Conservation (phyloP, 2,329 filamentous ascomycete species). For the Diplodia corticola region DNA sequence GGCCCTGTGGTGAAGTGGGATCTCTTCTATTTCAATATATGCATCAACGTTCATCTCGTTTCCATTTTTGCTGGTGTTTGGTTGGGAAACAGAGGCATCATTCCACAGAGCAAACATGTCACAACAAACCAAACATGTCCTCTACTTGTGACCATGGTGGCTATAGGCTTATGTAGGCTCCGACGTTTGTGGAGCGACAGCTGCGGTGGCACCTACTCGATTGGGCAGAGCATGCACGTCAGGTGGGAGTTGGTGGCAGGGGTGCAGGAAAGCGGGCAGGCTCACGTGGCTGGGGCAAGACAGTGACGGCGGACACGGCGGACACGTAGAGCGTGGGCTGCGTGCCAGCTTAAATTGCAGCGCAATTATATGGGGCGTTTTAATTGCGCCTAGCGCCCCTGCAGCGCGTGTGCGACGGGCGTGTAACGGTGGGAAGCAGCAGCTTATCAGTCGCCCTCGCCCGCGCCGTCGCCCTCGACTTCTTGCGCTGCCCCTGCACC, state of each 20-base stretch:
- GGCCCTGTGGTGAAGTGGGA: not conserved
- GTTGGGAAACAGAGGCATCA: not conserved
- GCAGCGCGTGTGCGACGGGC: slow-evolving; percentile 3
- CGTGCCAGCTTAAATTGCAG: not conserved
- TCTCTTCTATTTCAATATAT: not conserved
- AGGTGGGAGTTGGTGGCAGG: not conserved
- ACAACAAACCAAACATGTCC: not conserved
- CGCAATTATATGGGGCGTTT: not conserved
- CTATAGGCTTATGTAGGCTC: not conserved
- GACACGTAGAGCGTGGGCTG: not conserved
- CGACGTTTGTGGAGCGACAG: not conserved
- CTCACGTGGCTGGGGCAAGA: not conserved
- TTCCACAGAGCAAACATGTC: not conserved
- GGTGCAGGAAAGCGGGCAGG: too few relatives aligned
- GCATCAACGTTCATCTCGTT: not conserved
- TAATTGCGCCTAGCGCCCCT: not conserved
- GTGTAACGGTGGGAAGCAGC: not conserved
- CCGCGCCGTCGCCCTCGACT: not conserved
- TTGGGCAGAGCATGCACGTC: not conserved
- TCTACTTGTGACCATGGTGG: too few relatives aligned
- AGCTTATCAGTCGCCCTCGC: not conserved
- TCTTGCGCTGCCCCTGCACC: not conserved
- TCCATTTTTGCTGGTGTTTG: not conserved
- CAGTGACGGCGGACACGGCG: not conserved
- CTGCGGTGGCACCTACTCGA: not conserved